Conservation (phyloP, 78 protist genomes). For the Emiliania huxleyi region DNA sequence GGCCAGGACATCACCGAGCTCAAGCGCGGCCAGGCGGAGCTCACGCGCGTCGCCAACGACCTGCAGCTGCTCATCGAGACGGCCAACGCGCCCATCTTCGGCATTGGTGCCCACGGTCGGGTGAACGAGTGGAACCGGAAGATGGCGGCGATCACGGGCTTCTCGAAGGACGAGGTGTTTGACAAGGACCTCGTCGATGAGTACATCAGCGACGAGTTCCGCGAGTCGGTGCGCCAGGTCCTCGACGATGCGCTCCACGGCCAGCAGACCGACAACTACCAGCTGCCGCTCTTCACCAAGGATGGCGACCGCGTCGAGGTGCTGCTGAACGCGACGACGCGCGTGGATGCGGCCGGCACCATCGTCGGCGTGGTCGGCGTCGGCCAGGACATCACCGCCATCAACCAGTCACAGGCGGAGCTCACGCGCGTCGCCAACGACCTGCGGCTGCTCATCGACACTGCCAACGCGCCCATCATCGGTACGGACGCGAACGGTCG, state of each 20-base stretch:
- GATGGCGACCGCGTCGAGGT: background rate
- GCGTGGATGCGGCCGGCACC: background rate
- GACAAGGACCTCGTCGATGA: background rate
- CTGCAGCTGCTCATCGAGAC: too few species aligned
- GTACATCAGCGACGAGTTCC: background rate
- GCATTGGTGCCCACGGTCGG: background rate
- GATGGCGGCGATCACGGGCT: background rate
- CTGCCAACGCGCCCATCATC: constrained; percentile 25
- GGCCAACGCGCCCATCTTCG: constrained; percentile 27
- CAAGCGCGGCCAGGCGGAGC: too few species aligned
- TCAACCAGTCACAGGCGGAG: too few species aligned
- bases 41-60: too few species aligned
- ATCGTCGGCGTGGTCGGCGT: constrained; percentile 2
- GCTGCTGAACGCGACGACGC: background rate
- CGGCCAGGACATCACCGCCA: too few species aligned
- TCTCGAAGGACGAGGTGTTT: background rate
- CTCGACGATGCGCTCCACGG: background rate
- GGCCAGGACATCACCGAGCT: too few species aligned
- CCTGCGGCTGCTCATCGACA: too few species aligned
- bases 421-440: too few species aligned
- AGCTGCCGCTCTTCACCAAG: constrained; percentile 3
- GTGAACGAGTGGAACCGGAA: constrained; percentile 6
- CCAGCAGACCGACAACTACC: background rate
- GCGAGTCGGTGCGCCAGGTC: too few species aligned
- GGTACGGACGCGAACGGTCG: background rate